Evolutionary conservation across 2,329 filamentous ascomycete species (phyloP).

Genomic region (Epichloe brachyelytri): DNA sequence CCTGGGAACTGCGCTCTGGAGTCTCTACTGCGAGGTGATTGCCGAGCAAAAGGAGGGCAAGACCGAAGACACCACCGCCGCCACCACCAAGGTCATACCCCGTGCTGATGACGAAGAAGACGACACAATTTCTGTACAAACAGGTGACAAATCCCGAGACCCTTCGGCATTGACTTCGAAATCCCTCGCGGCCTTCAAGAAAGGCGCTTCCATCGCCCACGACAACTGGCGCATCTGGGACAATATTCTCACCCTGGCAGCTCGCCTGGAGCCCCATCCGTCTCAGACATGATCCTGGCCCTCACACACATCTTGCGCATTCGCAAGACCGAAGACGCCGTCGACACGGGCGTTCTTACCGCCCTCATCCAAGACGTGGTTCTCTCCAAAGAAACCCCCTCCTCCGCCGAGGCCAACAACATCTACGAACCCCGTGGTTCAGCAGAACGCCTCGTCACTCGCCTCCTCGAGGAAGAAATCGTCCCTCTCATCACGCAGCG

Average conservation of each 20-base stretch:
- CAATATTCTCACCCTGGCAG: constrained; percentile 80
- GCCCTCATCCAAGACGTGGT: constrained; percentile 62
- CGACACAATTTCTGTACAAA: constrained; percentile 9
- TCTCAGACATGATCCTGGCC: constrained; percentile 63
- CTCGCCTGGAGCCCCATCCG: constrained; percentile 65
- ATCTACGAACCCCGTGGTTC: constrained; percentile 38
- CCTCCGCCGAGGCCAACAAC: constrained; percentile 13
- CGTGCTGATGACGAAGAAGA: constrained; percentile 15
- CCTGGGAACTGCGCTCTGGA: constrained; percentile 70
- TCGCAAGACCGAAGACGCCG: constrained; percentile 60
- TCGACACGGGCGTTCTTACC: constrained; percentile 63
- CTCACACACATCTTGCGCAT: constrained; percentile 65
- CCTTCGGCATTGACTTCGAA: constrained; percentile 54
- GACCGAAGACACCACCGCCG: constrained; percentile 10
- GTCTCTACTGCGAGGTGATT: constrained; percentile 45
- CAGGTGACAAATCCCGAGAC: constrained; percentile 24
- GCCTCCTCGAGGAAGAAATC: constrained; percentile 61
- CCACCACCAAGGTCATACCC: constrained; percentile 11
- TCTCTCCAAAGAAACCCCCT: constrained; percentile 23
- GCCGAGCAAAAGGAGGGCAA: constrained; percentile 23
- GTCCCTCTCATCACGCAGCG: constrained; percentile 75
- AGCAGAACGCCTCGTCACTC: constrained; percentile 48
- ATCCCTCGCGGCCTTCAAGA: constrained; percentile 73
- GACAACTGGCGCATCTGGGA: constrained; percentile 93
- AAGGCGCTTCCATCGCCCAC: constrained; percentile 69